Conservation (phyloP, 2,329 filamentous ascomycete species). For the Diaporthe amygdali region DNA sequence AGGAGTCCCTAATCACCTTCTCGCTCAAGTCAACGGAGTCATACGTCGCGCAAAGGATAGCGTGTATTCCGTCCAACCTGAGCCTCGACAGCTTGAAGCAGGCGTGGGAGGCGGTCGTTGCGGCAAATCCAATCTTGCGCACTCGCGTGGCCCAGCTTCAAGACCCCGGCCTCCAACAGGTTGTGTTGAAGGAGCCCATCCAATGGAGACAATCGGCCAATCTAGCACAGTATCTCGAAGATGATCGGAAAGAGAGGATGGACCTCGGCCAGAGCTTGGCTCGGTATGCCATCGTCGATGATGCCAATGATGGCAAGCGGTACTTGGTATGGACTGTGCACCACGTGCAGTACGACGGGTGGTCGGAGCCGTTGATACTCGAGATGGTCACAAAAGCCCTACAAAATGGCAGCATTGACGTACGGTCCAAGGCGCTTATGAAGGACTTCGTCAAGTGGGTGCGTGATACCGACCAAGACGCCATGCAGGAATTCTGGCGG, state of each 20-base stretch:
- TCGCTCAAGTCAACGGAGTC: constrained; percentile 35
- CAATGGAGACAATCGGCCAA: constrained; percentile 33
- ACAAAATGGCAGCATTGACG: constrained; percentile 23
- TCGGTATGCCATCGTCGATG: constrained; percentile 40
- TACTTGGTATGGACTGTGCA: constrained; percentile 45
- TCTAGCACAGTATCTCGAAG: constrained; percentile 36
- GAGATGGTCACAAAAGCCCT: constrained; percentile 31
- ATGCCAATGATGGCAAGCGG: constrained; percentile 18
- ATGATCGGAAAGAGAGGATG: constrained; percentile 26
- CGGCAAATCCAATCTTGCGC: constrained; percentile 37
- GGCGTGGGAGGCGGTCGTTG: constrained; percentile 36
- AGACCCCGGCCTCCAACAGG: constrained; percentile 42
- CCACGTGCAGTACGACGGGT: constrained; percentile 45
- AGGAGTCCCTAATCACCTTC: constrained; percentile 43
- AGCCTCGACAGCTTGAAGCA: constrained; percentile 30
- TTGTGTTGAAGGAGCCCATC: constrained; percentile 38
- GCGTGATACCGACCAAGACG: constrained; percentile 43
- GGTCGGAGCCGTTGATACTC: constrained; percentile 36
- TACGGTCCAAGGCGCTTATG: constrained; percentile 31
- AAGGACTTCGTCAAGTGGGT: constrained; percentile 41
- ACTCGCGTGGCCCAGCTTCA: constrained; percentile 38
- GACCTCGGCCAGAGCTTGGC: constrained; percentile 40
- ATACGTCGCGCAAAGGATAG: constrained; percentile 40
- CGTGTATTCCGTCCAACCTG: constrained; percentile 29
- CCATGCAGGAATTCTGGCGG: constrained; percentile 52